These are phyloP conservation scores for Aquilaria sinensis DNA, from an alignment of 345 rosid species.

Conservation along the genomic window DNA sequence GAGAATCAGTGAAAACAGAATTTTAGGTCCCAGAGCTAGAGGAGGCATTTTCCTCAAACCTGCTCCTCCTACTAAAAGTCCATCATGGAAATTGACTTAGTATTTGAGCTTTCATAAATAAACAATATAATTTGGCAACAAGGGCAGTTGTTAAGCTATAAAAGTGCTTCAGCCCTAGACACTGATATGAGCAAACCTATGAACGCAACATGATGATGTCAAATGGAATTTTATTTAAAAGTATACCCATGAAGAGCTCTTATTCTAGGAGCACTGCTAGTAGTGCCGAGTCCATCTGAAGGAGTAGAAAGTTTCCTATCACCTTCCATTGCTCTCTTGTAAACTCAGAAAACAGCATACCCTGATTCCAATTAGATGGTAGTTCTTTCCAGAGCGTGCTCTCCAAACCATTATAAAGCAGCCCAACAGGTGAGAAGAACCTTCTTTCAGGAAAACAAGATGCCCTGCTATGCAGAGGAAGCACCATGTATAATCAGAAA, in stretches of 20 bases:
- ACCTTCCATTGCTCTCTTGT: constrained; percentile 67
- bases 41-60: no score
- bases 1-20: no score
- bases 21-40: no score
- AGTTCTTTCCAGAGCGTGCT: constrained; percentile 30
- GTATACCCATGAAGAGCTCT: constrained; percentile 74
- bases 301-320: constrained; percentile 49
- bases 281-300: constrained; percentile 38
- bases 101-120: no score
- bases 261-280: constrained; percentile 37
- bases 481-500: background rate
- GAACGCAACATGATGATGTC: no score
- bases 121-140: no score
- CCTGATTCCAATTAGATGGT: constrained; percentile 46
- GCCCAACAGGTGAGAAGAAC: constrained; percentile 18
- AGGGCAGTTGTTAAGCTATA: no score
- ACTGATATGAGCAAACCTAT: no score
- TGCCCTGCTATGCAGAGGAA: constrained; percentile 14
- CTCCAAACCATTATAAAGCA: constrained; percentile 50
- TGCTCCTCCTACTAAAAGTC: no score
- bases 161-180: no score
- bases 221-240: background rate
- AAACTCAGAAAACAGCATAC: constrained; percentile 34
- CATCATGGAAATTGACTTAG: no score
- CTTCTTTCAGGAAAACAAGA: constrained; percentile 19